Evolutionary conservation across 176 grass and related monocot genomes (phyloP).

Genomic region (Poa annua): DNA sequence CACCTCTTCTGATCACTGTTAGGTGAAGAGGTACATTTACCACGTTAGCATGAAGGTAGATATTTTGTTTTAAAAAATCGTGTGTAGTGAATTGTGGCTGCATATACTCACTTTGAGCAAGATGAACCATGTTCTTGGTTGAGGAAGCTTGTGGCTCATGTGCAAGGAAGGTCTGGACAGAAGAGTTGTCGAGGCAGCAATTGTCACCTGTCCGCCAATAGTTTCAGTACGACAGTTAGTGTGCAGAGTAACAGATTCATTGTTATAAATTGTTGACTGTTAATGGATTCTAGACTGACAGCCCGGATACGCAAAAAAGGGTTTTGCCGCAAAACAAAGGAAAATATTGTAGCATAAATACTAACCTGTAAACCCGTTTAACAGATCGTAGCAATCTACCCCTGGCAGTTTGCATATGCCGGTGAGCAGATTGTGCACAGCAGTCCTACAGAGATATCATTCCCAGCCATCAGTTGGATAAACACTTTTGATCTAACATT

Average conservation of each 20-base stretch:
- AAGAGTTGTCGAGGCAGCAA: slow-evolving; percentile 64
- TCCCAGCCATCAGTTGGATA: neutral
- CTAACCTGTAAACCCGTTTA: slow-evolving; percentile 55
- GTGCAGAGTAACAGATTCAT: too few relatives aligned
- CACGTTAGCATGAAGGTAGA: neutral
- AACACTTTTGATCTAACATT: neutral
- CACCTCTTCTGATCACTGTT: slow-evolving; percentile 57
- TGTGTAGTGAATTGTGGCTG: neutral
- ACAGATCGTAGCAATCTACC: slow-evolving; percentile 55
- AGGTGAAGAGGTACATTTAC: neutral
- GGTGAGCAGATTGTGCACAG: slow-evolving; percentile 38
- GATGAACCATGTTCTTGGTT: slow-evolving; percentile 62
- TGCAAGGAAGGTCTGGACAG: slow-evolving; percentile 45
- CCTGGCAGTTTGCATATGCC: slow-evolving; percentile 50
- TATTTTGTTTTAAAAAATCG: neutral
- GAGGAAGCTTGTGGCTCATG: slow-evolving; percentile 64
- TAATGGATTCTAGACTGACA: neutral
- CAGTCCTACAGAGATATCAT: slow-evolving; percentile 31
- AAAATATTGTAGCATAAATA: neutral
- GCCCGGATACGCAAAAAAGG: neutral
- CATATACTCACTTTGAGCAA: slow-evolving; percentile 56
- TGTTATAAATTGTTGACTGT: too few relatives aligned
- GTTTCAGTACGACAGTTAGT: neutral
- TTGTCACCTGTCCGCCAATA: slow-evolving; percentile 45
- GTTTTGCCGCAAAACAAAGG: neutral